Evolutionary conservation across 2,329 filamentous ascomycete genomes (phyloP).

Genomic region (Aspergillus luchuensis): DNA sequence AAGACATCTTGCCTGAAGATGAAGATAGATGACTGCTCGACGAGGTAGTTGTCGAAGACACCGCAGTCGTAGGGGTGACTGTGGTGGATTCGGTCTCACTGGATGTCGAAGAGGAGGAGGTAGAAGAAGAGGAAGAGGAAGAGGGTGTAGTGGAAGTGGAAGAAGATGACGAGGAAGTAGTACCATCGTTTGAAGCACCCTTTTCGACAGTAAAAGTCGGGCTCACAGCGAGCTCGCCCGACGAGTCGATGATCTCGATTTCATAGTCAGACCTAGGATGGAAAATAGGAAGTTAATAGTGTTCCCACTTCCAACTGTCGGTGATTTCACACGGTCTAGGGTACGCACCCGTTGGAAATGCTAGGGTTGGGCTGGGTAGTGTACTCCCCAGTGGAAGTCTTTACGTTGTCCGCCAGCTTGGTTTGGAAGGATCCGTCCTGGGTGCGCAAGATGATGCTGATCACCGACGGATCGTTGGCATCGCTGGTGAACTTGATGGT

Average conservation of each 20-base stretch:
- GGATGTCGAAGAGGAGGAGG: background rate
- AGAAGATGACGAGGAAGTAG: background rate
- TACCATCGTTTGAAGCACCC: slow-evolving; percentile 5
- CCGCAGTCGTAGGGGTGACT: background rate
- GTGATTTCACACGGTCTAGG: background rate
- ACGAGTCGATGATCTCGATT: slow-evolving; percentile 8
- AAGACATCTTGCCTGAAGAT: slow-evolving; percentile 2
- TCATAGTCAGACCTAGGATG: slow-evolving; percentile 1
- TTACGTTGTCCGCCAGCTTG: slow-evolving; percentile 9
- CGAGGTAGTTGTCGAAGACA: background rate
- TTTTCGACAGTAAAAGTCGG: slow-evolving; percentile 7
- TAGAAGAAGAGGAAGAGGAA: background rate
- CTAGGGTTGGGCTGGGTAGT: slow-evolving; percentile 7
- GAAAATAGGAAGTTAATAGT: background rate
- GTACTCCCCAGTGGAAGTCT: slow-evolving; percentile 3
- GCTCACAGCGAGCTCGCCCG: slow-evolving; percentile 5
- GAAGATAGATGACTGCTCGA: background rate
- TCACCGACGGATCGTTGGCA: background rate
- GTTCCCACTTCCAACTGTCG: background rate
- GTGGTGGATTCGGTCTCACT: slow-evolving; percentile 7
- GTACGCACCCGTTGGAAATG: slow-evolving; percentile 8
- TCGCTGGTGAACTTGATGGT: slow-evolving; percentile 9
- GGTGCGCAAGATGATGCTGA: slow-evolving; percentile 4
- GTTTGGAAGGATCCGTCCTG: slow-evolving; percentile 5
- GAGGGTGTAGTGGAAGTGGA: background rate